Percentiles rank a stretch among this genome's conserved stretches.
Conservation (phyloP, 345 rosid genomes). For the Psidium friedrichsthalianum region DNA sequence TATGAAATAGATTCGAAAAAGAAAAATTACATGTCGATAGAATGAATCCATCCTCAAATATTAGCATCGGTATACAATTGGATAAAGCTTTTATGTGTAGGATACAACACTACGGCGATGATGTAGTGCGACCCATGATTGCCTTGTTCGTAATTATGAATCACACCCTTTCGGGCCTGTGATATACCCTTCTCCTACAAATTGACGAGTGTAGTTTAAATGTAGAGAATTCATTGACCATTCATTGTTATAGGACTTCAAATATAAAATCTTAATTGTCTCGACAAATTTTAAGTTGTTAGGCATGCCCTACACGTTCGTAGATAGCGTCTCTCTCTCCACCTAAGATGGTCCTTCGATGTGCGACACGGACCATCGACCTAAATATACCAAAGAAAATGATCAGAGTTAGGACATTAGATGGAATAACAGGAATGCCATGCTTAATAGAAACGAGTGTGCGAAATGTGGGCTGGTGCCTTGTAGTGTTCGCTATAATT, state of each 20-base stretch:
- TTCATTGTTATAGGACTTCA: neutral
- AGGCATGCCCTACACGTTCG: neutral
- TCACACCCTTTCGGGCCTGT: neutral
- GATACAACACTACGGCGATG: rapidly evolving
- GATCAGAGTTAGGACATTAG: neutral
- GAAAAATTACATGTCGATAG: neutral
- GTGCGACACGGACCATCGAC: neutral
- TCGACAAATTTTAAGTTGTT: neutral
- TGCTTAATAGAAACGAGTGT: neutral
- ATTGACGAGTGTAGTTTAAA: neutral
- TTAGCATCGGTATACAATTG: neutral
- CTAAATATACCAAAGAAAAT: neutral
- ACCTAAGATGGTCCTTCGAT: neutral
- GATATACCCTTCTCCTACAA: neutral
- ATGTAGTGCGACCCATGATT: neutral
- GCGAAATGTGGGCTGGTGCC: neutral
- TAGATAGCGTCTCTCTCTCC: neutral
- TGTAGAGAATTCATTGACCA: neutral
- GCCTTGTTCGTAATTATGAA: rapidly evolving
- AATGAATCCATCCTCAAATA: neutral
- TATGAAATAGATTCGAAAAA: neutral
- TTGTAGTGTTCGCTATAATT: neutral
- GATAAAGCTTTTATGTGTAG: neutral
- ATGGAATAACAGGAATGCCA: neutral
- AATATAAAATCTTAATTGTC: neutral